Conservation (phyloP, 805 yeast species). For the Sugiyamaella smithiae region DNA sequence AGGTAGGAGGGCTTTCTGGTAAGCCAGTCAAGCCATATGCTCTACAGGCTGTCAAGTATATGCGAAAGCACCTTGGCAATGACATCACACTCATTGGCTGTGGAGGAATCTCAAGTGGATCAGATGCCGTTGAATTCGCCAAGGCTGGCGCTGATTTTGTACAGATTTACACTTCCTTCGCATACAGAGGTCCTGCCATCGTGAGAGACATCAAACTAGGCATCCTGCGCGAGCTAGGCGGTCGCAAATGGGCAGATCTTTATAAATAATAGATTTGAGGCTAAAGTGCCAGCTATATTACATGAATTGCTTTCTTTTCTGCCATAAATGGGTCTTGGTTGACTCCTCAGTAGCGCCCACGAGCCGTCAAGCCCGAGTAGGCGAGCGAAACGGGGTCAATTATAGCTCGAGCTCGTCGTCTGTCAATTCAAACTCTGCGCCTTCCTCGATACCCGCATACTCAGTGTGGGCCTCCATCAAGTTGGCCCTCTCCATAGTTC, state of each 20-base stretch:
- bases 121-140: slow-evolving; percentile 88
- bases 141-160: slow-evolving; percentile 91
- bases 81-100: slow-evolving; percentile 81
- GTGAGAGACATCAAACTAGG: slow-evolving; percentile 61
- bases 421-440: slow-evolving; percentile 31
- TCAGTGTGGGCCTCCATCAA: slow-evolving; percentile 28
- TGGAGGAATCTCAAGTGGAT: slow-evolving; percentile 87
- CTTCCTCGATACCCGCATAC: slow-evolving; percentile 19
- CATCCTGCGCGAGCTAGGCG: slow-evolving; percentile 63
- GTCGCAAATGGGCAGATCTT: slow-evolving; percentile 80
- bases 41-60: slow-evolving; percentile 62
- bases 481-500: slow-evolving; percentile 38
- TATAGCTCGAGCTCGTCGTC: slow-evolving; percentile 21
- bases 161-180: slow-evolving; percentile 84
- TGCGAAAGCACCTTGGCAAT: slow-evolving; percentile 75
- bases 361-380: too few species aligned
- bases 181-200: slow-evolving; percentile 88
- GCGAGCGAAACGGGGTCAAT: too few species aligned
- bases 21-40: slow-evolving; percentile 81
- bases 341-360: background rate
- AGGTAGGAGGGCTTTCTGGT: slow-evolving; percentile 92
- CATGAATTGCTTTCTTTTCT: too few species aligned
- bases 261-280: slow-evolving; percentile 4
- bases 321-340: background rate
- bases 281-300: slow-evolving; percentile 3